Percentiles rank a stretch among this genome's conserved stretches.
Conservation (phyloP, 2,329 filamentous ascomycete species). For the Fusarium sp. region DNA sequence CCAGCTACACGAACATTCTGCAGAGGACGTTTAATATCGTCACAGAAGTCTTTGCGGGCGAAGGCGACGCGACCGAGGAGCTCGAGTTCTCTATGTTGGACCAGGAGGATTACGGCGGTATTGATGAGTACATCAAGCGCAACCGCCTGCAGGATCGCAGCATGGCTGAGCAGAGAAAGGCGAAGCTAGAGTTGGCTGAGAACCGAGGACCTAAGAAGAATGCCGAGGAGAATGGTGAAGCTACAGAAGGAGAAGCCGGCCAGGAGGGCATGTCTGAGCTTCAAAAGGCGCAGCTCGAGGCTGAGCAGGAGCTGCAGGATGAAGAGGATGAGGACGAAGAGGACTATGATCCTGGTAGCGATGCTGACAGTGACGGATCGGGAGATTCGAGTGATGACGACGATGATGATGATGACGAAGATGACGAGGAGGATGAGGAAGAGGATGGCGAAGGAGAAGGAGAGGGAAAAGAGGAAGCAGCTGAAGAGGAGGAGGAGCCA, state of each 20-base stretch:
- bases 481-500: constrained; percentile 29
- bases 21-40: constrained; percentile 77
- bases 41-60: constrained; percentile 67
- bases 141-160: constrained; percentile 74
- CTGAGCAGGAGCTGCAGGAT: constrained; percentile 66
- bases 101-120: constrained; percentile 74
- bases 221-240: constrained; percentile 51
- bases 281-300: constrained; percentile 62
- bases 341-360: constrained; percentile 73
- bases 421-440: constrained; percentile 46
- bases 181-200: constrained; percentile 71
- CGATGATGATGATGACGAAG: constrained; percentile 54
- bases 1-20: constrained; percentile 76
- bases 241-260: constrained; percentile 49
- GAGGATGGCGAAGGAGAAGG: constrained; percentile 42
- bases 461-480: constrained; percentile 31
- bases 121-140: constrained; percentile 72
- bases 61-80: constrained; percentile 66
- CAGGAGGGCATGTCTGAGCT: constrained; percentile 60
- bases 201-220: constrained; percentile 64
- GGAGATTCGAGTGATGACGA: constrained; percentile 67
- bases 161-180: constrained; percentile 75
- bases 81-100: constrained; percentile 78
- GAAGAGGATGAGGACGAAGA: constrained; percentile 75
- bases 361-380: constrained; percentile 69